Conservation (phyloP, 2,329 filamentous ascomycete species). For the Chaetothyriales sp. region DNA sequence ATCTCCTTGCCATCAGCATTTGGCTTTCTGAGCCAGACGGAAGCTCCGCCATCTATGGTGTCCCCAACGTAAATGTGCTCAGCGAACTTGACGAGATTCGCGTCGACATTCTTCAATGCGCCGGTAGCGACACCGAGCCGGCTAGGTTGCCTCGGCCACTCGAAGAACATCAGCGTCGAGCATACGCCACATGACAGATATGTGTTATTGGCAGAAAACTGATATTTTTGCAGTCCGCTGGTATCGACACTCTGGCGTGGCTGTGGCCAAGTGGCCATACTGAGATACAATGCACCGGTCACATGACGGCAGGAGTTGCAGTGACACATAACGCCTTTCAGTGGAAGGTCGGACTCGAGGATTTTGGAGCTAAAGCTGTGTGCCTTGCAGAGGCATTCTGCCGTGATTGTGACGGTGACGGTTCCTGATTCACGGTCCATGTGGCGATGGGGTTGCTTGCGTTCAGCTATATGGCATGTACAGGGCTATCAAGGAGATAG, state of each 20-base stretch:
- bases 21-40: conserved; percentile 29
- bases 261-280: no score
- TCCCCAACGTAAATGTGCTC: conserved; percentile 35
- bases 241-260: conserved; percentile 18
- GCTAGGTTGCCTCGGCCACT: conserved; percentile 9
- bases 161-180: conserved; percentile 31
- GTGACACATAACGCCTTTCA: no score
- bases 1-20: conserved; percentile 20
- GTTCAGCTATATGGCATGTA: no score
- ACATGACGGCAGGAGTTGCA: no score
- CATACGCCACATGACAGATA: conserved; percentile 24
- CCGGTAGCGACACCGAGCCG: conserved; percentile 27
- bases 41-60: conserved; percentile 38
- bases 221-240: conserved; percentile 24
- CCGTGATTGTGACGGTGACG: conserved; percentile 21
- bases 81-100: conserved; percentile 21
- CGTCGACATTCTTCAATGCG: conserved; percentile 21
- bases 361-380: conserved; percentile 28
- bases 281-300: no score
- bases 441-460: background rate
- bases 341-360: conserved; percentile 25
- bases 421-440: conserved; percentile 1
- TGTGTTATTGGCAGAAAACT: conserved; percentile 22
- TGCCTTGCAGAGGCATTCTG: conserved; percentile 33
- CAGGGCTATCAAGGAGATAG: no score